Evolutionary conservation across 1,284 basidiomycete species (phyloP).

Genomic region (Xerocomus amazonicus): DNA sequence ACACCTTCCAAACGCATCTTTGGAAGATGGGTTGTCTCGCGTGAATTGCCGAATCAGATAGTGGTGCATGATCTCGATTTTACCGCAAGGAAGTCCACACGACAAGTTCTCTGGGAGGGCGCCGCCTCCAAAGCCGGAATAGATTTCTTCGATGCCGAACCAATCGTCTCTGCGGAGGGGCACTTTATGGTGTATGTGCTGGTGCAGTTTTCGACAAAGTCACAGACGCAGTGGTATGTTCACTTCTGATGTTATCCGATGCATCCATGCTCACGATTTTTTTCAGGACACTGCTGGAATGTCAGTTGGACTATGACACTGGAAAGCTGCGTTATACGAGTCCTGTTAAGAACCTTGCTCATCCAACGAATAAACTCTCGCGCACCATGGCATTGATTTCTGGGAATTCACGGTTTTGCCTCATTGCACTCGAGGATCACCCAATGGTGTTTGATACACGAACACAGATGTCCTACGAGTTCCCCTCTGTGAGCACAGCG

Average conservation of each 20-base stretch:
- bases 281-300: background rate
- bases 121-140: no score
- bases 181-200: background rate
- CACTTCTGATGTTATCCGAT: no score
- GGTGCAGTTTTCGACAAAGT: no score
- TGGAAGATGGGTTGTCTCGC: slow-evolving; percentile 4
- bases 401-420: background rate
- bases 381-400: no score
- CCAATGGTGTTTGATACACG: background rate
- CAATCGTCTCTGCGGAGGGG: background rate
- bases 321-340: background rate
- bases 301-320: background rate
- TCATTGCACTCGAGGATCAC: background rate
- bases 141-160: no score
- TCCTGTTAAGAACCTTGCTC: no score
- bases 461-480: background rate
- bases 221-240: no score
- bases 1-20: background rate
- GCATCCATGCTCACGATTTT: no score
- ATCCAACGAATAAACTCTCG: no score
- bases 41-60: background rate
- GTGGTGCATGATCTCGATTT: slow-evolving; percentile 1
- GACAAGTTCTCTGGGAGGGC: background rate
- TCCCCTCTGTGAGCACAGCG: background rate
- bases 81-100: background rate